Evolutionary conservation across 2,329 filamentous ascomycete species (phyloP).

Genomic region (Diaporthe sp.): DNA sequence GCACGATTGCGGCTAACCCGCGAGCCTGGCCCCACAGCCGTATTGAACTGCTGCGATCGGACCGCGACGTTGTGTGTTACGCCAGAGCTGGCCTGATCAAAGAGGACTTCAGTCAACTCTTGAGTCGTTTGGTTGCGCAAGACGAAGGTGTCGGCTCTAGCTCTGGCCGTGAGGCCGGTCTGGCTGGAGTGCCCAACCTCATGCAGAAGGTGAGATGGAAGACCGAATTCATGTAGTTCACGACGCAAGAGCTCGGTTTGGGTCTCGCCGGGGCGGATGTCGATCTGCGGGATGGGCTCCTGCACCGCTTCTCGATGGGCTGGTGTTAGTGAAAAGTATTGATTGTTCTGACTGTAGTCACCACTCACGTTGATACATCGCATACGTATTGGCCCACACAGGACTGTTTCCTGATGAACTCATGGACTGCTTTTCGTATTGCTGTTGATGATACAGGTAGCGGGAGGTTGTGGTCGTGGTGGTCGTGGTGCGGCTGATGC

Average conservation of each 20-base stretch:
- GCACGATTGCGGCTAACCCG: neutral
- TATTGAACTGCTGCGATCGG: neutral
- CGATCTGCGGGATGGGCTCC: neutral
- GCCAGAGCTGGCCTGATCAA: neutral
- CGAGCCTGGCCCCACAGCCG: neutral
- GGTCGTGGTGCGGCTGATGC: too few relatives aligned
- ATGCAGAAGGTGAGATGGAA: neutral
- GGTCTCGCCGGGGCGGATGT: neutral
- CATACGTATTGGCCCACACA: neutral
- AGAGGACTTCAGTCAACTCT: neutral
- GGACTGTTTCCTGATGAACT: neutral
- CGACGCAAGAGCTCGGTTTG: neutral
- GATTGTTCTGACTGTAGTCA: neutral
- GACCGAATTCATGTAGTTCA: neutral
- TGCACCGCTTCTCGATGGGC: neutral
- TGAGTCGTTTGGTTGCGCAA: neutral
- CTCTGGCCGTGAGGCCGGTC: neutral
- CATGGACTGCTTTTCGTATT: neutral
- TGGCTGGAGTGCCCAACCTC: neutral
- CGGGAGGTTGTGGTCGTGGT: neutral
- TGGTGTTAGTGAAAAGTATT: neutral
- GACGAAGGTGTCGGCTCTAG: neutral
- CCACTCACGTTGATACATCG: neutral
- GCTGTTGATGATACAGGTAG: neutral
- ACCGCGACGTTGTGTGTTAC: neutral